These are phyloP conservation scores for Lactifluus subvellereus DNA, from an alignment of 768 basidiomycete species.

Conservation along the genomic window DNA sequence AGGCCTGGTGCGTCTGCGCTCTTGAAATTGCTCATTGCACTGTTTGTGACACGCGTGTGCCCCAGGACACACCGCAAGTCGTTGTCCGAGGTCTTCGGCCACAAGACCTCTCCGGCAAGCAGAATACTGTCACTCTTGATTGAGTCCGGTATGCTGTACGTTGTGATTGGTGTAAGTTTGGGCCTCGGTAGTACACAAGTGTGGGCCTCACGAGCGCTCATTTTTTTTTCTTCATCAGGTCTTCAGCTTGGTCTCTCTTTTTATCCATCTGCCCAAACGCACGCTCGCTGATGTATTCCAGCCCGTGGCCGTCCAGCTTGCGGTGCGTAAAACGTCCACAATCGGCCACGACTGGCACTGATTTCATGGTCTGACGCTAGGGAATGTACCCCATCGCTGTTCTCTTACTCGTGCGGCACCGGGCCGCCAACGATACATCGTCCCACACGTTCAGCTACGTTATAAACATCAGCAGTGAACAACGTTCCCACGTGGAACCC, in stretches of 20 bases:
- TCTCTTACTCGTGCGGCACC: background rate
- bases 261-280: background rate
- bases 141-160: conserved; percentile 10
- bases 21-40: background rate
- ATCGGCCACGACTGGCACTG: background rate
- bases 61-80: background rate
- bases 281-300: background rate
- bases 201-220: background rate
- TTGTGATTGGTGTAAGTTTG: conserved; percentile 3
- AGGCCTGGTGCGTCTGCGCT: conserved; percentile 1
- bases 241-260: background rate
- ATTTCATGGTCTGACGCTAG: background rate
- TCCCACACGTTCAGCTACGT: background rate
- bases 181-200: background rate
- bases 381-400: conserved; percentile 11
- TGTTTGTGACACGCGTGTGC: background rate
- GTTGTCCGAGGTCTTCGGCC: background rate
- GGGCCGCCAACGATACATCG: background rate
- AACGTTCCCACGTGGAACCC: background rate
- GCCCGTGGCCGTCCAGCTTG: conserved; percentile 6
- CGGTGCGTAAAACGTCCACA: background rate
- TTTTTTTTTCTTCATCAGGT: background rate
- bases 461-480: background rate
- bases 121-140: background rate
- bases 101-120: background rate